Evolutionary conservation across 768 basidiomycete species (phyloP).

Genomic region (Psilocybe cyanescens): DNA sequence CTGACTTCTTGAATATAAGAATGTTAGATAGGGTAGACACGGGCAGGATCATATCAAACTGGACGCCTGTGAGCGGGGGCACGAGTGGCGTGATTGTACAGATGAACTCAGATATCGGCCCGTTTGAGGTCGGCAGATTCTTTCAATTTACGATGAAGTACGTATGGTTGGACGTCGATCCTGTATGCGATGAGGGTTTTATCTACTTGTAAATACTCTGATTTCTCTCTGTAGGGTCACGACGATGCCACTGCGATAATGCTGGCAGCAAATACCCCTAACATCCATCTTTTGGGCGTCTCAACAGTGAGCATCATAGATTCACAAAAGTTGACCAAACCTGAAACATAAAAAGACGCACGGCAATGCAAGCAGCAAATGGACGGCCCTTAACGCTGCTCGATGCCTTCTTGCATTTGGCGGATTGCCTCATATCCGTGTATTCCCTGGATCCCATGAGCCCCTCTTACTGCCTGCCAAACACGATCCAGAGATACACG

Average conservation of each 20-base stretch:
- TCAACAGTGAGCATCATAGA: conserved; percentile 63
- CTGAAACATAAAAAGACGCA: conserved; percentile 58
- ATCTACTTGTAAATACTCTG: neutral
- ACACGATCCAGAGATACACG: conserved; percentile 82
- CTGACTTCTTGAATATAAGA: no score
- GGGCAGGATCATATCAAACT: no score
- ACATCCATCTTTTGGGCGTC: conserved; percentile 76
- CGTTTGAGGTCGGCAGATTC: neutral
- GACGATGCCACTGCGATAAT: conserved; percentile 89
- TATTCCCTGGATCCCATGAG: conserved; percentile 70
- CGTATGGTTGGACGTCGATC: conserved; percentile 72
- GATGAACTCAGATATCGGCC: no score
- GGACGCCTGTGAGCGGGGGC: no score
- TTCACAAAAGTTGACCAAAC: neutral
- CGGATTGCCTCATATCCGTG: conserved; percentile 56
- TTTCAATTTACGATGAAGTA: conserved; percentile 27
- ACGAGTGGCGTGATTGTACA: no score
- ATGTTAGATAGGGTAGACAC: no score
- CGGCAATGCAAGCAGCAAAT: conserved; percentile 71
- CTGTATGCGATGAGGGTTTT: conserved; percentile 41
- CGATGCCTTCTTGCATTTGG: conserved; percentile 78
- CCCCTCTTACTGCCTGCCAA: conserved; percentile 67
- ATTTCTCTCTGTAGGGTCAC: conserved; percentile 61
- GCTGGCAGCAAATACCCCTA: conserved; percentile 67
- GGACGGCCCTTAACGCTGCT: conserved; percentile 75